Conservation (phyloP, 192 early-diverging fungal species). For the Backusella liffmaniae region DNA sequence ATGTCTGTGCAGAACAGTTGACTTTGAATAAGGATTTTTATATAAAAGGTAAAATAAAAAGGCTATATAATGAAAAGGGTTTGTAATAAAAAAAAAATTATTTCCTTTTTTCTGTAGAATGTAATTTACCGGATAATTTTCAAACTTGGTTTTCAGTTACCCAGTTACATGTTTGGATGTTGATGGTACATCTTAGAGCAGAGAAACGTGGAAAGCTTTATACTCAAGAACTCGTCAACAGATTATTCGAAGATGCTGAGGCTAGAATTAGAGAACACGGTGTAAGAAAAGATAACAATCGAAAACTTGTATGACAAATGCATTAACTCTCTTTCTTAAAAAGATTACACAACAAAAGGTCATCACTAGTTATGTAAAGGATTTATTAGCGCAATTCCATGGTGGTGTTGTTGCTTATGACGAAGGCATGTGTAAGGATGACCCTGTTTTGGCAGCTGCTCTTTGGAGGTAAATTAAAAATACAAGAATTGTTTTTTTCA, state of each 20-base stretch:
- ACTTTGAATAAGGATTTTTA: conserved; percentile 48
- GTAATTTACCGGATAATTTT: conserved; percentile 80
- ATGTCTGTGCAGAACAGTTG: conserved; percentile 46
- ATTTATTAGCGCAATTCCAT: conserved; percentile 81
- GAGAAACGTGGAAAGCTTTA: conserved; percentile 73
- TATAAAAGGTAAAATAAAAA: conserved; percentile 36
- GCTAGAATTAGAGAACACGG: conserved; percentile 78
- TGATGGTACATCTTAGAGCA: conserved; percentile 78
- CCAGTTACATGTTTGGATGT: conserved; percentile 92
- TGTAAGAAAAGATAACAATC: conserved; percentile 41
- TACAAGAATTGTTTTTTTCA: too few relatives aligned
- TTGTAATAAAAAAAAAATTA: not conserved
- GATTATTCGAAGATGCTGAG: conserved; percentile 89
- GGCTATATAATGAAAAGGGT: not conserved
- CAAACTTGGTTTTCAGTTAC: conserved; percentile 95
- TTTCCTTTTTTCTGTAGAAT: conserved; percentile 37
- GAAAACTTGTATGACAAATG: not conserved
- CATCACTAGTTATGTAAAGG: conserved; percentile 71
- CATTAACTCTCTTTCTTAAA: conserved; percentile 2
- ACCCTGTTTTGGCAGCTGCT: conserved; percentile 87
- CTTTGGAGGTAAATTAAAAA: conserved; percentile 65
- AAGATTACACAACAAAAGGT: conserved; percentile 72
- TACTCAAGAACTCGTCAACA: conserved; percentile 84
- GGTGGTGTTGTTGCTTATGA: conserved; percentile 91
- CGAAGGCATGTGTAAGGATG: conserved; percentile 83